Evolutionary conservation across 1,284 basidiomycete genomes (phyloP), one percentile per base, ranked within the genome.

Genomic region (Sanghuangporus weigelae): DNA sequence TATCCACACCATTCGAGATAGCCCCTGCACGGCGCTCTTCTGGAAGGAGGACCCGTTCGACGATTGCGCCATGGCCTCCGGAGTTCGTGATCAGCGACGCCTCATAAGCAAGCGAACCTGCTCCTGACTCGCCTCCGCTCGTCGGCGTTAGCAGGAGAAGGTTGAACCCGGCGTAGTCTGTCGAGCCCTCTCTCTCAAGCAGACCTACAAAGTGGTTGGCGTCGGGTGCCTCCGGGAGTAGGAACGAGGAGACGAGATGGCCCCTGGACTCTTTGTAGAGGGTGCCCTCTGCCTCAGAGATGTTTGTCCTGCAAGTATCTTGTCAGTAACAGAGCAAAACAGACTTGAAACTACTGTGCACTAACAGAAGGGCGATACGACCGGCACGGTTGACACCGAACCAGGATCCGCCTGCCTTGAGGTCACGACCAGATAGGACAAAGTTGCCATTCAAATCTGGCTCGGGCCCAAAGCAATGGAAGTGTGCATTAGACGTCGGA

Each of bases 331-430:
- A n/a, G 16, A n/a, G 38, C n/a, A 26, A 51, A 11, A 6, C 40
- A 14, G 35, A 6, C 23, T 11, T 23, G 11, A 7, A 63, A 26
- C 16, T 31, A 21, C 39, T 39, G 57, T 19, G 36, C 6, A 78
- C 87, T 75, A 73, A 92, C 90, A 92, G 72, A 61, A 92, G 71
- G 19, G 87, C 87, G 64, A 91, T 73, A 68, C 81, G 81, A 36
- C 90, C 91, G 65, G 78, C 68, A 65, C 81, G 81, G 71, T 74
- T 84, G 63, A 91, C 72, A 12, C 91, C 90, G 69, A 91, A 81
- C 90, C 90, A 93, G 36, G 90, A 89, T 60, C 90, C 90, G 46
- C 90, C 89, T 5, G 85, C 89, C 57, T 78, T 76, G 31, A 79
- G 71, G 74, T 93, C 91, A 69, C 85, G 81, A 59, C 91, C 91